Evolutionary conservation across 768 basidiomycete species (phyloP), one percentile per base, ranked within the genome.

Genomic region (Galerina marginata): DNA sequence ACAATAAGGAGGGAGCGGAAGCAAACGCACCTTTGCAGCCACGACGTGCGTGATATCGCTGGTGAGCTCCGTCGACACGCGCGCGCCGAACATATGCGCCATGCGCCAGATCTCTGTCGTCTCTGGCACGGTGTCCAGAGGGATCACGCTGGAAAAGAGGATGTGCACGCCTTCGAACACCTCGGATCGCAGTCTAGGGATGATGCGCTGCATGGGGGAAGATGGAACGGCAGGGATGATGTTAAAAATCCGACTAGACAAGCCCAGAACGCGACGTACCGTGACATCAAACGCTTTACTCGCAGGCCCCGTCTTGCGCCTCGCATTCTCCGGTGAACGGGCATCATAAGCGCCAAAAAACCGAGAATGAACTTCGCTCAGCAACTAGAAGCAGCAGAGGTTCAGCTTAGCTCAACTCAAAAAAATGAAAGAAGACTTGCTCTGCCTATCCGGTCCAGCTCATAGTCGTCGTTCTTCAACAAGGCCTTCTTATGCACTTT

Each of bases 141-240:
- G 95, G 57, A 99, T 95, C 42, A 99, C 87, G 58, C 95, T 93
- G 1, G 96, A 98, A 75, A 99, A 99, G 38, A 96, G 81, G 36
- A 99, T 84, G 68, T 91, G 86, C 29, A 89, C 83, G 29, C 91
- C 92, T 38, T 83, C 81, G n/a, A 99, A 81, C 0, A 93, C 90
- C 65, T 86, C 83, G 23, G 79, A 71, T 54, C 96, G 90, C 73
- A 96, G 82, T 55, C 80, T 78, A 12, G 93, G 93, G 53, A 99
- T 96, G 64, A 99, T 97, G 54, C 74, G 76, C 96, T 98, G 67
- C n/a, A n/a, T n/a, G n/a, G n/a, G n/a, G n/a, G n/a, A n/a, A n/a
- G n/a, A n/a, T n/a, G n/a, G n/a, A n/a, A n/a, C n/a, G n/a, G n/a
- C 6, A 48, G 53, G 26, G n/a, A 39, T 33, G 20, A 20, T 52